Evolutionary conservation across 2,329 filamentous ascomycete genomes (phyloP), one percentile per base, ranked within the genome.

Genomic region (Penicillium paneum): DNA sequence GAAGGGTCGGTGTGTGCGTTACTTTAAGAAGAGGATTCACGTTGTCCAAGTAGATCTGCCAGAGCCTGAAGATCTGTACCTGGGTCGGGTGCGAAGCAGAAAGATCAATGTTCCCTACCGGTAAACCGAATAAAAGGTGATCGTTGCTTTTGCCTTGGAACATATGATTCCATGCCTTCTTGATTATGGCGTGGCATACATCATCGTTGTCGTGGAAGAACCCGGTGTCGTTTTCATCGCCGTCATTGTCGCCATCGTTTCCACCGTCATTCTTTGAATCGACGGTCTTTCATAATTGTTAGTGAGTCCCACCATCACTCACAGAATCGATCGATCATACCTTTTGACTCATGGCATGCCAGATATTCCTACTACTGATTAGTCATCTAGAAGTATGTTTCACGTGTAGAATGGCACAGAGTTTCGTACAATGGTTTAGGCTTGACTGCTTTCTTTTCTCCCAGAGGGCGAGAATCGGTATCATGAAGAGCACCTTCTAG

Each of bases 1-100:
- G 40, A 42, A 42, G 40, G 0, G 40, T 42, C 2, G 26, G 40
- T 3, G 40, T 42, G 1, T 42, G 40, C 15, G 40, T 29, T 5
- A 29, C 40, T 19, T 13, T 29, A 6, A 42, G 40, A 29, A 42
- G 24, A 17, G 40, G 40, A 13, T 42, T 42, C 10, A 42, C 40
- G 26, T 42, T 42, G 10, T 42, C 40, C n/a, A 42, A 29, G 26
- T 42, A 42, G 26, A 42, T 29, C 40, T 42, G 40, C 40, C 40
- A 42, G 0, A 42, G 26, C 40, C 40, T 42, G 26, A 42, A 42
- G 26, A 42, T 42, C 2, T 42, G 40, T 12, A 42, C 40, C 26
- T 42, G 40, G 24, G 40, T 42, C 4, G 40, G 40, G 19, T 29
- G 26, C 5, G 1, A 42, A 19, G 26, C 10, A 12, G 26, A 42